These are phyloP conservation scores for Globisporangium spiculum DNA, from an alignment of 352 stramenopile species.

Conservation along the genomic window DNA sequence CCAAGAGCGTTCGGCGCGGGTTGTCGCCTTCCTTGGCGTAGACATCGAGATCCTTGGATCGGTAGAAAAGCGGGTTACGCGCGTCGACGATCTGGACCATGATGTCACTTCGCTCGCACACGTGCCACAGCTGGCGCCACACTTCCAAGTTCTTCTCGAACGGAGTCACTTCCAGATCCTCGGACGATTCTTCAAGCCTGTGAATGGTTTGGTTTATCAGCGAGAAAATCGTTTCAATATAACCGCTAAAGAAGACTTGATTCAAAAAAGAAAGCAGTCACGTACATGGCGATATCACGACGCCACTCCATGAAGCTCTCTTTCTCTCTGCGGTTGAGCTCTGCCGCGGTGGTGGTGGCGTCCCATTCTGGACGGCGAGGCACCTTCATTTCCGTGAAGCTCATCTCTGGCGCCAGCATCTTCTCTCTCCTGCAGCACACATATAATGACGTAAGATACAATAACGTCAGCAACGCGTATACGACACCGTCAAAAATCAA, in stretches of 20 bases:
- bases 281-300: slow-evolving; percentile 91
- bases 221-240: neutral
- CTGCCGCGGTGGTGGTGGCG: slow-evolving; percentile 91
- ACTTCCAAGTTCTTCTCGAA: slow-evolving; percentile 99
- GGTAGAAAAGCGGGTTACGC: slow-evolving; percentile 98
- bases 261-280: neutral
- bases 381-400: slow-evolving; percentile 95
- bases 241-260: too few species aligned
- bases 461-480: neutral
- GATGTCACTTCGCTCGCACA: slow-evolving; percentile 97
- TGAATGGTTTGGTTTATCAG: neutral
- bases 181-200: slow-evolving; percentile 74
- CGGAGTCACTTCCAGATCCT: slow-evolving; percentile 92
- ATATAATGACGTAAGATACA: neutral
- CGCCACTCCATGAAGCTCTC: slow-evolving; percentile 98
- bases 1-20: slow-evolving; percentile 90
- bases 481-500: neutral
- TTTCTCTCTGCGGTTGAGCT: slow-evolving; percentile 95
- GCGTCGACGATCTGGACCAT: slow-evolving; percentile 99
- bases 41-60: slow-evolving; percentile 92
- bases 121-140: slow-evolving; percentile 99
- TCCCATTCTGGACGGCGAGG: slow-evolving; percentile 96
- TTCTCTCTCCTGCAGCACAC: slow-evolving; percentile 40
- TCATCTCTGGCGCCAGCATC: slow-evolving; percentile 73
- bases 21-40: slow-evolving; percentile 94